phyloP scores from a whole-genome alignment of 78 protist genomes.

The Blattamonas nauphoetae region DNA sequence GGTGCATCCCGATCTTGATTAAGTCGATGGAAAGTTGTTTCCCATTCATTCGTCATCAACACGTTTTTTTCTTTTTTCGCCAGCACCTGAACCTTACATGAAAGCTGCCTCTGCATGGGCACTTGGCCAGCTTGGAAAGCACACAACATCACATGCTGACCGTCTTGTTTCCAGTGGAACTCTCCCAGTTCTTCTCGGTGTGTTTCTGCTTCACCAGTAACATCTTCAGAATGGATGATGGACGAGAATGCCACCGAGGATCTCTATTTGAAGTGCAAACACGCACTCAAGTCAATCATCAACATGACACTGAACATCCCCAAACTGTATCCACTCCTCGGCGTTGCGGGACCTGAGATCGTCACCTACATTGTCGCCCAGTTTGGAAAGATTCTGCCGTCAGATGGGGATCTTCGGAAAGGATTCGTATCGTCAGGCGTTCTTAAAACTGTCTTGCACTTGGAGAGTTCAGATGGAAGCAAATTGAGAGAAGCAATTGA shows the following conservation, averaged over 20 bases:
- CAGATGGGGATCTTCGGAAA: too few relatives aligned
- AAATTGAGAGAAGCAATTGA: too few relatives aligned
- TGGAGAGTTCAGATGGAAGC: too few relatives aligned
- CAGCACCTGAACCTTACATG: neutral
- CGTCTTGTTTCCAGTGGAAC: neutral
- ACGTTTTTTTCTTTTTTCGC: too few relatives aligned
- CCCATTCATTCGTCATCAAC: too few relatives aligned
- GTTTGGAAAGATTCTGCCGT: neutral
- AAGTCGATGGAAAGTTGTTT: too few relatives aligned
- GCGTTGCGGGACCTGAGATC: neutral
- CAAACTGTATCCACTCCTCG: neutral
- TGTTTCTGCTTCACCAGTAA: too few relatives aligned
- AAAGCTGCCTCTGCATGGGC: neutral
- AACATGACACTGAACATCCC: neutral
- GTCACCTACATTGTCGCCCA: neutral
- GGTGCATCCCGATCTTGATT: too few relatives aligned
- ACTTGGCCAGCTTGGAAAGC: neutral
- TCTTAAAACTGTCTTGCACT: too few relatives aligned
- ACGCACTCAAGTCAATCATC: neutral
- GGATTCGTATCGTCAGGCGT: too few relatives aligned
- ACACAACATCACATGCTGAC: neutral
- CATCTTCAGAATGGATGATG: too few relatives aligned
- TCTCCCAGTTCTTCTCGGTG: neutral
- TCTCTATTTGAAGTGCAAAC: neutral
- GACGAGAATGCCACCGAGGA: neutral